Evolutionary conservation across 495 filamentous ascomycete species (phyloP).

Genomic region (Penicillium paradoxum): DNA sequence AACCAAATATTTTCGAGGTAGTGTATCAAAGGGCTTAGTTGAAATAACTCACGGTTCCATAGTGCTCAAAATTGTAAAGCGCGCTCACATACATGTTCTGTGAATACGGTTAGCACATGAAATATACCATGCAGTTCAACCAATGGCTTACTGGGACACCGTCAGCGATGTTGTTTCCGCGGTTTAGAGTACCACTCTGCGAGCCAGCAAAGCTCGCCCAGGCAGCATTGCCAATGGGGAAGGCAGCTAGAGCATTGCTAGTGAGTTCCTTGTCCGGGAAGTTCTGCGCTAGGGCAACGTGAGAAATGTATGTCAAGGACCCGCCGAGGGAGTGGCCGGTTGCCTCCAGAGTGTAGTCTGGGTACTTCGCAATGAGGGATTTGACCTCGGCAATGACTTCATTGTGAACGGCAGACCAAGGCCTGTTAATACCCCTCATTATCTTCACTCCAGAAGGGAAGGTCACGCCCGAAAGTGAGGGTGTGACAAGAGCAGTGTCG

Average conservation of each 20-base stretch:
- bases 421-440: constrained; percentile 26
- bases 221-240: constrained; percentile 31
- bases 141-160: constrained; percentile 26
- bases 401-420: constrained; percentile 31
- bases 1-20: neutral
- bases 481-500: constrained; percentile 29
- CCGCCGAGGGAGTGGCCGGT: constrained; percentile 34
- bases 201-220: constrained; percentile 27
- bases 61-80: constrained; percentile 27
- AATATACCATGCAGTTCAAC: neutral
- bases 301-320: constrained; percentile 31
- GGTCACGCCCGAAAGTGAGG: constrained; percentile 23
- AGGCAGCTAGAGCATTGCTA: constrained; percentile 33
- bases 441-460: constrained; percentile 29
- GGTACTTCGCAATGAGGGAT: constrained; percentile 23
- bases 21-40: neutral
- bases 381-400: constrained; percentile 28
- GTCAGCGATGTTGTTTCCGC: constrained; percentile 28
- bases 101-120: constrained; percentile 3
- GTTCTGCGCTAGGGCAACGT: constrained; percentile 30
- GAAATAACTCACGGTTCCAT: constrained; percentile 25
- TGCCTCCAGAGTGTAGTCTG: constrained; percentile 28
- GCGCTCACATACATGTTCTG: constrained; percentile 31
- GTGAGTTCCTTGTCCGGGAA: constrained; percentile 28
- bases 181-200: constrained; percentile 25